Base-by-base conservation (phyloP, 2,329 filamentous ascomycete species). In the Xylaria sp. region DNA sequence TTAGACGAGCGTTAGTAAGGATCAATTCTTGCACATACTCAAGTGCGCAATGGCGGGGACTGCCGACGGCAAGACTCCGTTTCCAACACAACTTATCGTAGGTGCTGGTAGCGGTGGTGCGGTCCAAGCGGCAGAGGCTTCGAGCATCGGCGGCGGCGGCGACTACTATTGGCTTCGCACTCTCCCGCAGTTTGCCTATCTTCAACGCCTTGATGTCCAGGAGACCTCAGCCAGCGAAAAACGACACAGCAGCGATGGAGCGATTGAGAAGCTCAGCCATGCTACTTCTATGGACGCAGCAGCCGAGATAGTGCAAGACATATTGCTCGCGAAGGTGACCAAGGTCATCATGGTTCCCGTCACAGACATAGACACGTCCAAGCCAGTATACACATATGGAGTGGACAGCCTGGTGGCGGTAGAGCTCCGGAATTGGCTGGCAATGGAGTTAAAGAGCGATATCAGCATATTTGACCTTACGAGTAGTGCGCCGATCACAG, bases 391-490 rank as follows among this genome's bases (percentile, higher is more conserved):
- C 32, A 55, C 42, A 4, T 68, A 68, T 18, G 65, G 65, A 25
- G 65, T 68, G 18, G 65, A 68, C 21, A 51, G 37, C 42, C 50
- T 68, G 35, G 55, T 68, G 9, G 51, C 65, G 27, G 53, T 68
- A 6, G 65, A 68, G 47, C 42, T 67, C 5, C 65, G 65, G 29
- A 67, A 63, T n/a, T 67, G 65, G 65, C 6, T 67, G 32, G 42
- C 42, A 10, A 29, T 51, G 12, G 65, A 63, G n/a, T 58, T 67
- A 23, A 59, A 57, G 42, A 62, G 59, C 13, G 53, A 63, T 5
- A 57, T 67, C 21, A 57, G 59, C 21, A 57, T 59, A 32, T 67
- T 67, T 23, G 65, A 67, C 23, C 54, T 66, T 10, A 63, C 60
- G 12, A 60, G 64, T 48, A 58, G 58, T 53, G 57, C 59, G 35